A percentile compares a stretch with the other conserved stretches of the same genome.
Conservation (phyloP, 352 stramenopile genomes). For the Elongisporangium anandrum region DNA sequence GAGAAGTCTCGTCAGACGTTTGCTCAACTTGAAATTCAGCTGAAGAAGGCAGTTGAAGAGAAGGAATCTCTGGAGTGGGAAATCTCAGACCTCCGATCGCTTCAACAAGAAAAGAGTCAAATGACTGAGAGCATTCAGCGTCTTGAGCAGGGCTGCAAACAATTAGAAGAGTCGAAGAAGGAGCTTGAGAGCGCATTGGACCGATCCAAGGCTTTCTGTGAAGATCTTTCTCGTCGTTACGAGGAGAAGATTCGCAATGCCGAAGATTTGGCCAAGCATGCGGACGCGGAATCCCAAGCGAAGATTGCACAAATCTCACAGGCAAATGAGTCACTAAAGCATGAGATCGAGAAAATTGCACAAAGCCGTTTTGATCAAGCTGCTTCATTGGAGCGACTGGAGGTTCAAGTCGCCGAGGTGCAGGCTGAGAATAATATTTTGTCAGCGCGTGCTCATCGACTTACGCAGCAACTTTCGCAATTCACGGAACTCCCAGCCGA, state of each 20-base stretch:
- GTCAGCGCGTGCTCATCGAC: constrained; percentile 61
- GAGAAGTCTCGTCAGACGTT: constrained; percentile 24
- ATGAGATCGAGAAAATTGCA: constrained; percentile 61
- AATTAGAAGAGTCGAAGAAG: constrained; percentile 40
- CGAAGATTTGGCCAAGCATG: constrained; percentile 53
- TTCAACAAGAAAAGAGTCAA: constrained; percentile 42
- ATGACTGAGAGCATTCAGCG: constrained; percentile 35
- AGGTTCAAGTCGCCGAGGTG: constrained; percentile 66
- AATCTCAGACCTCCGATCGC: constrained; percentile 24
- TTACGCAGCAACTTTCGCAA: constrained; percentile 80
- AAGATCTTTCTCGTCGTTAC: constrained; percentile 52
- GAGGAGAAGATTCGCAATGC: constrained; percentile 61
- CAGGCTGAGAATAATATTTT: constrained; percentile 86
- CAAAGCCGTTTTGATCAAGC: constrained; percentile 63
- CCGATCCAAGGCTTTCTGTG: constrained; percentile 56
- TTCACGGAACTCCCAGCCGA: constrained; percentile 79
- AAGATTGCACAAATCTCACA: constrained; percentile 59
- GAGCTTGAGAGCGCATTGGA: constrained; percentile 56
- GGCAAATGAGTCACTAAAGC: constrained; percentile 51
- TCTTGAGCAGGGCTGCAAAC: constrained; percentile 37
- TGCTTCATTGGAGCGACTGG: constrained; percentile 59
- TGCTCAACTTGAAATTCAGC: constrained; percentile 20
- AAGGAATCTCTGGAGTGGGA: constrained; percentile 30
- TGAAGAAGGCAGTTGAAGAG: constrained; percentile 39
- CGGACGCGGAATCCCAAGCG: constrained; percentile 57